A percentile compares a stretch with the other conserved stretches of the same genome.
These are phyloP conservation scores for Hirschioporus abietinus DNA, from an alignment of 768 basidiomycete species.

Conservation along the genomic window DNA sequence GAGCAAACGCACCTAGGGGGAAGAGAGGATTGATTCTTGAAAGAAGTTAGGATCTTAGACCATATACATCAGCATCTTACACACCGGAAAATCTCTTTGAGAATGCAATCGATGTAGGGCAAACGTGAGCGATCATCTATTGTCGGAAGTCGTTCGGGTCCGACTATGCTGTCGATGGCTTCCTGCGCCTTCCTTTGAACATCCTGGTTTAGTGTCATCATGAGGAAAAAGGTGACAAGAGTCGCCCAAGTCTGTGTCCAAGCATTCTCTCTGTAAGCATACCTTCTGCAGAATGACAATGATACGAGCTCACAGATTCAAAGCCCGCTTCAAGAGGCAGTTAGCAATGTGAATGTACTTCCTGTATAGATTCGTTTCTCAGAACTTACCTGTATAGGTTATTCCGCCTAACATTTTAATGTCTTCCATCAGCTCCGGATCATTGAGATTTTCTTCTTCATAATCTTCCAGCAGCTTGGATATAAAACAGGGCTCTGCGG, in stretches of 20 bases:
- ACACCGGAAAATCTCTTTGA: slow-evolving; percentile 12
- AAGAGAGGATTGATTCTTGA: neutral
- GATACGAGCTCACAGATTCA: neutral
- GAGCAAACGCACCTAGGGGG: neutral
- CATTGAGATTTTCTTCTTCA: neutral
- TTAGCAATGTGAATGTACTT: neutral
- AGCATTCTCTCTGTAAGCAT: neutral
- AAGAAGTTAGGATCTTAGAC: neutral
- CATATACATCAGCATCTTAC: neutral
- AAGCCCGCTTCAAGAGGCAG: neutral
- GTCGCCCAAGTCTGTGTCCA: neutral
- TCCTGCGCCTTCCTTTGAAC: slow-evolving; percentile 9
- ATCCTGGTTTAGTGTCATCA: slow-evolving; percentile 11
- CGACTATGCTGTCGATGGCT: slow-evolving; percentile 12
- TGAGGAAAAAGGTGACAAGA: slow-evolving; percentile 2
- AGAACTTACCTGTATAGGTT: neutral
- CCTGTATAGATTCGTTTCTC: neutral
- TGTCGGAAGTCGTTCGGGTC: slow-evolving; percentile 7
- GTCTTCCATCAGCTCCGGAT: neutral
- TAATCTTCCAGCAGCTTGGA: neutral
- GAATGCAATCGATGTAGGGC: slow-evolving; percentile 10
- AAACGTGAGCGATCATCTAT: slow-evolving; percentile 6
- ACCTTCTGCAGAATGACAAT: neutral
- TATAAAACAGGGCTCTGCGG: neutral
- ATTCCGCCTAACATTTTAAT: neutral